phyloP scores from a whole-genome alignment of 2,329 filamentous ascomycete genomes.

The Clonostachys rhizophaga region DNA sequence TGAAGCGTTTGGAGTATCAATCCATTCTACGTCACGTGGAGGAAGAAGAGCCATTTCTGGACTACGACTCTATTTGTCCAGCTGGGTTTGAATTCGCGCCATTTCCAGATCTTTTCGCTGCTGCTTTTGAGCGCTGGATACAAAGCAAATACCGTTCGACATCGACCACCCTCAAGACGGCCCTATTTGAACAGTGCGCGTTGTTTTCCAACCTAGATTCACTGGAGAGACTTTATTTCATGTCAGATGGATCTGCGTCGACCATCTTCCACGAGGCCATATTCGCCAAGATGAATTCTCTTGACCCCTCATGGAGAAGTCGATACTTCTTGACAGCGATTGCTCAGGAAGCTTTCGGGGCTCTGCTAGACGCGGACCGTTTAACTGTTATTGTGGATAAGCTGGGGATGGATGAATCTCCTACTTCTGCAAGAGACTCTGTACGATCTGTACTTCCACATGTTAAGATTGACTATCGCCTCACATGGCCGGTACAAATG shows the following conservation, averaged over 20 bases:
- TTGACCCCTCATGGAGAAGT: conserved; percentile 67
- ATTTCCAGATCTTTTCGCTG: conserved; percentile 70
- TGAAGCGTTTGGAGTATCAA: conserved; percentile 54
- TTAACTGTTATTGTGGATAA: conserved; percentile 52
- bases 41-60: conserved; percentile 40
- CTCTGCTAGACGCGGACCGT: conserved; percentile 52
- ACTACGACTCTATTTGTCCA: conserved; percentile 52
- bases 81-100: conserved; percentile 47
- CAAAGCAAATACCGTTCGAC: conserved; percentile 68
- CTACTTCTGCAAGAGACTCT: conserved; percentile 46
- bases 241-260: conserved; percentile 66
- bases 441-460: conserved; percentile 52
- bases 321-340: conserved; percentile 76
- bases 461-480: conserved; percentile 63
- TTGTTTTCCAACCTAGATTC: conserved; percentile 61
- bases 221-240: conserved; percentile 71
- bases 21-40: background rate
- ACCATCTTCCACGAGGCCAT: conserved; percentile 62
- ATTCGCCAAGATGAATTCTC: conserved; percentile 69
- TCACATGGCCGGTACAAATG: conserved; percentile 65
- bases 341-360: conserved; percentile 66
- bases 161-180: conserved; percentile 58
- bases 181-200: conserved; percentile 65
- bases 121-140: conserved; percentile 72
- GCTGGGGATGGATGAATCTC: conserved; percentile 30